phyloP scores from a whole-genome alignment of 192 early-diverging fungal species.

The Ambispora gerdemannii region DNA sequence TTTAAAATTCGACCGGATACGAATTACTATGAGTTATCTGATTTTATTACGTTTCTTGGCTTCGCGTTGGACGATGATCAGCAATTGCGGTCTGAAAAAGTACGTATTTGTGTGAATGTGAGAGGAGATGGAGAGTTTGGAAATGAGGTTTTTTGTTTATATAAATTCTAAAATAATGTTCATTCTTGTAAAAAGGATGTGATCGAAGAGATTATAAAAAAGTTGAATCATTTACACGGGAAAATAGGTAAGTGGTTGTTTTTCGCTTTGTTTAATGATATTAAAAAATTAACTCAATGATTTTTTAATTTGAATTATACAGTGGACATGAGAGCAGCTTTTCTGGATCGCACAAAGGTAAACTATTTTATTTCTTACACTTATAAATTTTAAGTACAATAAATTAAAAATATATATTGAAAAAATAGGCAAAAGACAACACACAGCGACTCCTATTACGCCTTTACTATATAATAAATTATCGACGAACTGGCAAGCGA shows the following conservation, averaged over 20 bases:
- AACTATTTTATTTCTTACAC: background rate
- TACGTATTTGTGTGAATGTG: background rate
- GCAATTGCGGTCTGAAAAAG: background rate
- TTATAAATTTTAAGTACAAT: background rate
- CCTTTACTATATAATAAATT: slow-evolving; percentile 9
- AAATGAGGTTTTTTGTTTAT: background rate
- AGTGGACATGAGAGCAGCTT: slow-evolving; percentile 22
- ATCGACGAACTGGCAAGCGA: background rate
- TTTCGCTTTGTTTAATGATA: no score
- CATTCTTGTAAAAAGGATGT: slow-evolving; percentile 1
- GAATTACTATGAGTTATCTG: slow-evolving; percentile 16
- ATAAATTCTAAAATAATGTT: background rate
- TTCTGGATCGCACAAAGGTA: slow-evolving; percentile 28
- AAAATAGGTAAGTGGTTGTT: slow-evolving; percentile 13
- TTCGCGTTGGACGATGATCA: slow-evolving; percentile 7
- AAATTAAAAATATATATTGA: background rate
- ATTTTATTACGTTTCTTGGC: background rate
- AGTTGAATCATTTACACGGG: slow-evolving; percentile 6
- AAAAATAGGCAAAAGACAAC: slow-evolving; percentile 19
- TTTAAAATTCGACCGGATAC: slow-evolving; percentile 17
- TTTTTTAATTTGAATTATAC: background rate
- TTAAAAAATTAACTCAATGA: no score
- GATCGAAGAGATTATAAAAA: slow-evolving; percentile 12
- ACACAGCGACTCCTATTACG: slow-evolving; percentile 14
- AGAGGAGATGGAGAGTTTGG: no score